A percentile compares a stretch with the other conserved stretches of the same genome.
Conservation (phyloP, 2,329 filamentous ascomycete species). For the Phoma sp. region DNA sequence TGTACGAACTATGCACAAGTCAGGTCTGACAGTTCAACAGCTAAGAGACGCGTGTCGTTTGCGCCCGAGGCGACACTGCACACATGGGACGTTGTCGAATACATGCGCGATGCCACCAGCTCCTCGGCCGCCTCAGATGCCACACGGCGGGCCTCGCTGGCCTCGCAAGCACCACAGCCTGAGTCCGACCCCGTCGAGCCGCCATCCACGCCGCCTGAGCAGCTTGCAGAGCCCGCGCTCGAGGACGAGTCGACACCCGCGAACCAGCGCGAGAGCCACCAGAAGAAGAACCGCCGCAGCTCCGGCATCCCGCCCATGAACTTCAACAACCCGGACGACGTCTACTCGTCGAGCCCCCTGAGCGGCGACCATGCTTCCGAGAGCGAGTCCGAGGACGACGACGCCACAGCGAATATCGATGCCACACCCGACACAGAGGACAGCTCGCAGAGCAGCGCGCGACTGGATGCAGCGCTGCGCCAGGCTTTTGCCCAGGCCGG, state of each 20-base stretch:
- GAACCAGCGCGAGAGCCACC: constrained; percentile 69
- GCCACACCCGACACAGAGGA: constrained; percentile 62
- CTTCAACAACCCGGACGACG: constrained; percentile 68
- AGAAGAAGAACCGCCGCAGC: constrained; percentile 65
- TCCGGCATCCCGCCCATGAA: constrained; percentile 71
- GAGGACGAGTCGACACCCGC: constrained; percentile 66
- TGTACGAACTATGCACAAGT: not conserved
- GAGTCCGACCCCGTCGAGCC: constrained; percentile 61
- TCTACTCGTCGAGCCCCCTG: constrained; percentile 79
- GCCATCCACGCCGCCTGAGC: constrained; percentile 68
- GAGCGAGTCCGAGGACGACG: constrained; percentile 68
- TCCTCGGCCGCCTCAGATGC: constrained; percentile 74
- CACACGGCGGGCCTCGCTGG: constrained; percentile 73
- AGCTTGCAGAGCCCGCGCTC: constrained; percentile 65
- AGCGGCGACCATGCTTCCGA: constrained; percentile 64
- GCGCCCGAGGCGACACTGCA: constrained; percentile 96
- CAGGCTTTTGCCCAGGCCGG: constrained; percentile 78
- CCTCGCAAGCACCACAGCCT: constrained; percentile 51
- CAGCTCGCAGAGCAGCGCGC: constrained; percentile 71
- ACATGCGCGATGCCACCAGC: constrained; percentile 83
- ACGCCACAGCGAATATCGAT: constrained; percentile 69
- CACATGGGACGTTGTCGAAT: constrained; percentile 94
- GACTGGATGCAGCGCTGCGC: constrained; percentile 77
- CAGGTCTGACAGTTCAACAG: constrained; percentile 44
- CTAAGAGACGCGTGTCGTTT: constrained; percentile 93